These are phyloP conservation scores for Pyracantha coccinea DNA, from an alignment of 331 rosid genomes.

Conservation along the genomic window DNA sequence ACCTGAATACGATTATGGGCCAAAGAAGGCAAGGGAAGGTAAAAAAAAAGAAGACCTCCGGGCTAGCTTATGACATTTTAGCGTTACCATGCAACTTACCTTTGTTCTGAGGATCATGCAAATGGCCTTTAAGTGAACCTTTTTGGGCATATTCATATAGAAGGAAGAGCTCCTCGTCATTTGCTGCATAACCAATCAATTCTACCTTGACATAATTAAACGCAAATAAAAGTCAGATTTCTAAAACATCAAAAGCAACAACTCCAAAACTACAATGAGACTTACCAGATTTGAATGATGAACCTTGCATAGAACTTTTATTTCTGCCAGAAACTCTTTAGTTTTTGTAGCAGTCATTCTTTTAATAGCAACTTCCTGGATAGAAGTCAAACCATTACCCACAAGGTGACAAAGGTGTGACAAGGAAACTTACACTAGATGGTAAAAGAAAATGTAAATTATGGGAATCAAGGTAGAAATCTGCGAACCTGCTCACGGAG, in stretches of 20 bases:
- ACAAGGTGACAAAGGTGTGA: constrained; percentile 8
- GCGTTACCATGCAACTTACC: constrained; percentile 43
- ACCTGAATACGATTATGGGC: background rate
- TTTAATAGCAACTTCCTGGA: constrained; percentile 92
- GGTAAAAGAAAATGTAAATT: background rate
- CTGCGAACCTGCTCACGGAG: constrained; percentile 77
- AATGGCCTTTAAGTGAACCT: constrained; percentile 88
- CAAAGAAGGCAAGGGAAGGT: background rate
- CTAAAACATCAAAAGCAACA: constrained; percentile 16
- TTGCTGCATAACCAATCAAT: constrained; percentile 91
- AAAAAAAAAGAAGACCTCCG: background rate
- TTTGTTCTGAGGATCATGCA: constrained; percentile 85
- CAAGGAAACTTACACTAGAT: constrained; percentile 6
- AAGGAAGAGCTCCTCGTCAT: constrained; percentile 79
- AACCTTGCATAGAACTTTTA: constrained; percentile 93
- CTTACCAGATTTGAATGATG: constrained; percentile 96
- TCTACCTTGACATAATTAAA: constrained; percentile 82
- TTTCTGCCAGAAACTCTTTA: constrained; percentile 79
- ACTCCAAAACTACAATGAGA: constrained; percentile 16
- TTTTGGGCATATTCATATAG: constrained; percentile 87
- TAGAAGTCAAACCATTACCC: constrained; percentile 14
- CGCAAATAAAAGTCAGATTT: constrained; percentile 29
- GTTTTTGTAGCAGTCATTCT: constrained; percentile 93
- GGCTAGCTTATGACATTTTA: background rate
- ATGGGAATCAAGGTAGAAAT: constrained; percentile 4